Evolutionary conservation across 257 asterid genomes (phyloP).

Genomic region (Solanum pennellii): DNA sequence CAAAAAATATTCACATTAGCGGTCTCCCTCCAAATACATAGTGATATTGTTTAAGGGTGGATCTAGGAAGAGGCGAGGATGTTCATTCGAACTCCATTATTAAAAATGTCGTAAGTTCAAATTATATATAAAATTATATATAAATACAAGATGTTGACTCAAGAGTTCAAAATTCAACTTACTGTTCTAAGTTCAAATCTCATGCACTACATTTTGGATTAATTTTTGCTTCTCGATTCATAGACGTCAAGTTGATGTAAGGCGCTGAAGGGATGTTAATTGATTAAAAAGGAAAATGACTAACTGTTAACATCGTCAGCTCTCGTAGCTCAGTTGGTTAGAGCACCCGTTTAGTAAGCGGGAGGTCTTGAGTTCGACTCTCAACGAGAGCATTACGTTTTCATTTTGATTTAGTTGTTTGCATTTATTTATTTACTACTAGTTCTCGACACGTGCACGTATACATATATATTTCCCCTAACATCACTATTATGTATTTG

Average conservation of each 20-base stretch:
- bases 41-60: background rate
- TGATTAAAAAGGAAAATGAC: accelerated
- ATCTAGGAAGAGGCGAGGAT: background rate
- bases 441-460: too few relatives aligned
- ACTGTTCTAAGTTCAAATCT: background rate
- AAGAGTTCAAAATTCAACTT: background rate
- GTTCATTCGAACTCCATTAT: background rate
- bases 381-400: background rate
- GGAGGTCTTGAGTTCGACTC: conserved; percentile 92
- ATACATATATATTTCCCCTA: too few relatives aligned
- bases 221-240: background rate
- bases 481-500: too few relatives aligned
- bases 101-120: background rate
- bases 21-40: background rate
- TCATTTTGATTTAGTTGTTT: too few relatives aligned
- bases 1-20: background rate
- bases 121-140: too few relatives aligned
- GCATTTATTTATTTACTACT: too few relatives aligned
- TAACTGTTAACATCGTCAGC: background rate
- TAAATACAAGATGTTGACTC: background rate
- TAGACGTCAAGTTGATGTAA: background rate
- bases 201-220: background rate
- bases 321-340: conserved; percentile 96
- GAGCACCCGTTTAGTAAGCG: conserved; percentile 98
- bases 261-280: background rate